Conservation (phyloP, 179 eudicot species). For the Monotropa hypopitys region DNA sequence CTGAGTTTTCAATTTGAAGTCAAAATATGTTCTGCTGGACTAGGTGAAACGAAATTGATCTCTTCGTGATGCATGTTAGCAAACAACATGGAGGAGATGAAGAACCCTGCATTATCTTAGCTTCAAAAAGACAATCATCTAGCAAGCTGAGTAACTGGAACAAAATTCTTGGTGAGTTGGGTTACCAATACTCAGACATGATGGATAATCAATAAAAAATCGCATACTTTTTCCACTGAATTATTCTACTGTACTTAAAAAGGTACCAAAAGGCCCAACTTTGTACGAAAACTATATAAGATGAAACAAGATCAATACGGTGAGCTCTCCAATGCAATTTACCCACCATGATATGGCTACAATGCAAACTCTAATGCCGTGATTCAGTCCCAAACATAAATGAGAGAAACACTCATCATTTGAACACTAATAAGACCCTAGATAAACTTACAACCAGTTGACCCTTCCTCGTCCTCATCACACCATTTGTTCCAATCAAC, state of each 20-base stretch:
- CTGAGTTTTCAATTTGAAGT: neutral
- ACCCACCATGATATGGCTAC: neutral
- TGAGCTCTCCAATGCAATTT: neutral
- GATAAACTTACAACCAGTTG: constrained; percentile 42
- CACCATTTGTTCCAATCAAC: constrained; percentile 92
- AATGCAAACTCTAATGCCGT: neutral
- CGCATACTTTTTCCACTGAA: neutral
- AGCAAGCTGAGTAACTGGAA: neutral
- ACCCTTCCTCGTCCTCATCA: constrained; percentile 81
- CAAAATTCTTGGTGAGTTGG: neutral
- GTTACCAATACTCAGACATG: neutral
- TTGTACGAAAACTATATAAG: neutral
- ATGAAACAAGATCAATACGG: neutral
- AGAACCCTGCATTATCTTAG: neutral
- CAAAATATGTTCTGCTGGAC: neutral
- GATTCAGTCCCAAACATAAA: neutral
- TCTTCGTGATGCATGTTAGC: neutral
- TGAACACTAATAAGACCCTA: neutral
- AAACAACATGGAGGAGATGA: neutral
- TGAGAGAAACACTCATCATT: neutral
- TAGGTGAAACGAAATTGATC: neutral
- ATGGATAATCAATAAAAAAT: neutral
- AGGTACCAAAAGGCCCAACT: neutral
- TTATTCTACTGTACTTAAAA: neutral
- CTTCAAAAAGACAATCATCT: neutral